Conservation (phyloP, 179 eudicot species). For the Patellifolia procumbens region DNA sequence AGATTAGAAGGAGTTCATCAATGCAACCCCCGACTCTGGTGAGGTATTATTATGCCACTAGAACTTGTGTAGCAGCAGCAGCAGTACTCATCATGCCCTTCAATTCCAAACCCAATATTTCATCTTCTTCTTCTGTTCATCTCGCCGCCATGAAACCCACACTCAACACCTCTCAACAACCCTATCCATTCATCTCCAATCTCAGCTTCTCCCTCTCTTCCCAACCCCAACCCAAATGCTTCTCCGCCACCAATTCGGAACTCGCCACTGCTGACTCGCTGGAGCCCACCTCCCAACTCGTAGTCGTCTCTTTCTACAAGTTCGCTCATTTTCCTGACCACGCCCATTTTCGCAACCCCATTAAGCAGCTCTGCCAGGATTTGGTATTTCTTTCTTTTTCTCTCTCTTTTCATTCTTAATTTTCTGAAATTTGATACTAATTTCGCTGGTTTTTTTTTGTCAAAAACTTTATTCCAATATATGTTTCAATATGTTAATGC, state of each 20-base stretch:
- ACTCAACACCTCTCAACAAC: background rate
- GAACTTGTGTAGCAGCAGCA: background rate
- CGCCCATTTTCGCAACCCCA: slow-evolving; percentile 62
- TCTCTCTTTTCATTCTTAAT: background rate
- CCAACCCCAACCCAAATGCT: background rate
- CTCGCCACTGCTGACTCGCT: slow-evolving; percentile 21
- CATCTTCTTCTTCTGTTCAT: background rate
- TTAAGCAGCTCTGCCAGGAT: slow-evolving; percentile 70
- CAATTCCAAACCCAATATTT: background rate
- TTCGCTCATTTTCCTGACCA: slow-evolving; percentile 88
- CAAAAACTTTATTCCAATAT: background rate
- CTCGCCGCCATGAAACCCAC: slow-evolving; percentile 24
- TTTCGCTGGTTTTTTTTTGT: no score
- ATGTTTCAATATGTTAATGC: background rate
- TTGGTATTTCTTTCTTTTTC: slow-evolving; percentile 44
- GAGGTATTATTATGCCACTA: background rate
- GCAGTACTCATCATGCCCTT: background rate
- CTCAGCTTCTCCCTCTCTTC: slow-evolving; percentile 7
- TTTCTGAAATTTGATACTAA: background rate
- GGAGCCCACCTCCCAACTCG: slow-evolving; percentile 34
- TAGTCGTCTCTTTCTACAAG: slow-evolving; percentile 89
- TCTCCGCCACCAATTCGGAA: slow-evolving; percentile 19
- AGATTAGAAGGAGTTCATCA: no score
- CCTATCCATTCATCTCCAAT: slow-evolving; percentile 4
- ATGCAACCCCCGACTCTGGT: background rate